A percentile compares a stretch with the other conserved stretches of the same genome.
These are phyloP conservation scores for Rhizophagus prolifer DNA, from an alignment of 192 early-diverging fungal genomes.

Conservation along the genomic window DNA sequence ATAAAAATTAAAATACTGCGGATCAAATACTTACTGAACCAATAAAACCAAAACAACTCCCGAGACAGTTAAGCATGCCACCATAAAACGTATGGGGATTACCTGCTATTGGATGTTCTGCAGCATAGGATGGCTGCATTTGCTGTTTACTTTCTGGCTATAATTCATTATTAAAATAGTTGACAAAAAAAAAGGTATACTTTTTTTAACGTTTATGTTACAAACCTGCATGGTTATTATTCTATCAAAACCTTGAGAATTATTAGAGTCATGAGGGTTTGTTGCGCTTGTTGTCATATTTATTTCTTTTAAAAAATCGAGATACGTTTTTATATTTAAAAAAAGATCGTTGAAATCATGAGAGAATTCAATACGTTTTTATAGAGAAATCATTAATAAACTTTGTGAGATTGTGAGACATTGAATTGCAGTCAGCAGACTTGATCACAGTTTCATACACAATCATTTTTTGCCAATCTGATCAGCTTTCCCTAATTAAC, in stretches of 20 bases:
- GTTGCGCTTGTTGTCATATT: neutral
- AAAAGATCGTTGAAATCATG: too few relatives aligned
- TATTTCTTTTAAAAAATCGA: neutral
- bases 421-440: too few relatives aligned
- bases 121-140: conserved; percentile 10
- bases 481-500: too few relatives aligned
- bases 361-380: too few relatives aligned
- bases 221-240: neutral
- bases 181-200: too few relatives aligned
- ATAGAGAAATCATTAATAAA: too few relatives aligned
- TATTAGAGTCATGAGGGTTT: neutral
- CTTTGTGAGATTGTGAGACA: too few relatives aligned
- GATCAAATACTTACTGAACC: conserved; percentile 38
- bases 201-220: too few relatives aligned
- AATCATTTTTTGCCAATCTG: too few relatives aligned
- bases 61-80: conserved; percentile 46
- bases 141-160: neutral
- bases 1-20: neutral
- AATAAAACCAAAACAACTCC: conserved; percentile 41
- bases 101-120: conserved; percentile 34
- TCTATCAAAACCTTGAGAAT: neutral
- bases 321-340: too few relatives aligned
- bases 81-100: conserved; percentile 47
- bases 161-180: neutral
- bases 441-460: too few relatives aligned